A percentile compares a stretch with the other conserved stretches of the same genome.
Conservation (phyloP, 352 stramenopile species). For the Thraustotheca clavata region DNA sequence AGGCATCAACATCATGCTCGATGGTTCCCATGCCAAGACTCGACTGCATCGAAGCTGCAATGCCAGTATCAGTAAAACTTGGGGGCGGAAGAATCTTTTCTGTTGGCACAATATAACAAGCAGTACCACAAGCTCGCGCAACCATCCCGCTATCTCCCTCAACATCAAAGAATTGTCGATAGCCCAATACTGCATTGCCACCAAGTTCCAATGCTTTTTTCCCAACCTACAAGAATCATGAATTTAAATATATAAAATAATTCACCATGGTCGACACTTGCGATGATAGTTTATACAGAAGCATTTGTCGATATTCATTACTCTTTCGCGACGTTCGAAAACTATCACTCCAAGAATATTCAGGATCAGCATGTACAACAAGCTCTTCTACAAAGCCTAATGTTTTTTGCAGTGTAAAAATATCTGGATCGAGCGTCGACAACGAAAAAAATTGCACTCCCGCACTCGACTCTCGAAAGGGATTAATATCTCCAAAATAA, state of each 20-base stretch:
- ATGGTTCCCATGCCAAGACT: neutral
- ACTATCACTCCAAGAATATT: conserved; percentile 97
- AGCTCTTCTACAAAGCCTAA: conserved; percentile 93
- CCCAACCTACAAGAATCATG: conserved; percentile 66
- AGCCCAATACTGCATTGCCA: conserved; percentile 96
- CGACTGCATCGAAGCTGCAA: conserved; percentile 1
- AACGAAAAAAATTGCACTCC: conserved; percentile 97
- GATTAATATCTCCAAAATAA: conserved; percentile 97
- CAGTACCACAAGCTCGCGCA: conserved; percentile 93
- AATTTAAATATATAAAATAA: neutral
- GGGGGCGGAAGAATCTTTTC: conserved; percentile 30
- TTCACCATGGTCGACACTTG: conserved; percentile 62
- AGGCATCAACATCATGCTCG: conserved; percentile 3
- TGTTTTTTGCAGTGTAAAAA: conserved; percentile 86
- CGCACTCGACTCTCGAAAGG: conserved; percentile 95
- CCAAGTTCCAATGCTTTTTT: conserved; percentile 96
- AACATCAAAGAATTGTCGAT: conserved; percentile 98
- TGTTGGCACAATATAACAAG: conserved; percentile 64
- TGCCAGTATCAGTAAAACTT: neutral
- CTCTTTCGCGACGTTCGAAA: conserved; percentile 87
- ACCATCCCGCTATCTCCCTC: conserved; percentile 98
- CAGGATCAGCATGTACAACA: conserved; percentile 96
- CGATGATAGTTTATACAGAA: conserved; percentile 93
- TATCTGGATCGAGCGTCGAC: conserved; percentile 85
- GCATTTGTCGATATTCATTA: conserved; percentile 94